Evolutionary conservation across 805 yeast genomes (phyloP), one percentile per base, ranked within the genome.

Genomic region (Wickerhamomyces queroliae): DNA sequence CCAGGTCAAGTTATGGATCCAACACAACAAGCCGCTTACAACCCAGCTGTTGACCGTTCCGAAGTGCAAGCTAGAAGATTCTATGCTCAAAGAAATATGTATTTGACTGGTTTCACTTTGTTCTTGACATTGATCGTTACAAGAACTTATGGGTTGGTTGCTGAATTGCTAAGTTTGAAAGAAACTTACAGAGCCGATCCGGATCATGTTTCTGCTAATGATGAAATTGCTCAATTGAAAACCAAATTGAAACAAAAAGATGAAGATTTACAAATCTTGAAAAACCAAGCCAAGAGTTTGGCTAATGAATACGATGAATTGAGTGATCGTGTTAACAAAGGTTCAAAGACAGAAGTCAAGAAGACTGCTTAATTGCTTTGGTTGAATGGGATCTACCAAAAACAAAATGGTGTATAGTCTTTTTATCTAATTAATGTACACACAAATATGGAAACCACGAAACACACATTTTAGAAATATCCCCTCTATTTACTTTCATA

Each of bases 41-140:
- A 30, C 9, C 33, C 33, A 18, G 15, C 22, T 5, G 33, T 63
- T 35, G 91, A 85, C 52, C 72, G 96, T 43, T 67, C 88, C 17
- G 98, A 93, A 56, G 71, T 85, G 40, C 89, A 84, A 62, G 93
- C 96, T 18, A 78, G 96, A 63, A 76, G 89, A 56, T 93, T 93
- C 64, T 90, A 90, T 58, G 88, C 97, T 17, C 99, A 93, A 67
- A 80, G 99, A 67, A 93, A 93, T 70, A 78, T 89, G 82, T 93
- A 93, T 55, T 72, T 93, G 37, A 88, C 96, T 50, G 99, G 99
- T 1, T 88, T 90, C 64, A 89, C 98, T 2, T 74, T 93, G 60
- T 93, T 93, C 61, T 69, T 93, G 55, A 85, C 96, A 2, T 70
- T 90, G 56, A 83, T 88, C 38, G 78, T 90, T 49, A 80, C 83